Conservation (phyloP, 257 asterid genomes). For the Lycium barbarum region DNA sequence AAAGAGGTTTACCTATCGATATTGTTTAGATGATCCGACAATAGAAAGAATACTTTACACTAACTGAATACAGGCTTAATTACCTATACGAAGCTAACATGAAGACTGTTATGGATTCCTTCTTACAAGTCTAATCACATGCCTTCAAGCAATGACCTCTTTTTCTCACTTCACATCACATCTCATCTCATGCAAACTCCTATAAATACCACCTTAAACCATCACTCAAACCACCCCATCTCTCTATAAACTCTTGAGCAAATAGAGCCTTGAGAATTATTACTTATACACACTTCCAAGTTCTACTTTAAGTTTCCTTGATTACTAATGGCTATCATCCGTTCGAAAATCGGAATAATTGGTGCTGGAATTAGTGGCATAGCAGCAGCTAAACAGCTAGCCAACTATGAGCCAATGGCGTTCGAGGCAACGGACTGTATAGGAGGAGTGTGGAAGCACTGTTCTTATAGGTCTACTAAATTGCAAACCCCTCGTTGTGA, state of each 20-base stretch:
- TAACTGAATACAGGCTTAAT: neutral
- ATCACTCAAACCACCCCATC: slow-evolving; percentile 33
- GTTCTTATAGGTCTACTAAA: slow-evolving; percentile 69
- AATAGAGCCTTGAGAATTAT: neutral
- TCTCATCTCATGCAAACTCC: slow-evolving; percentile 53
- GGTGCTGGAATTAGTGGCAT: slow-evolving; percentile 89
- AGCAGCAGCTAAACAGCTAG: slow-evolving; percentile 80
- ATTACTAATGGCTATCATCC: slow-evolving; percentile 37
- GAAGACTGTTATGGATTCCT: neutral
- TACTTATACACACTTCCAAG: neutral
- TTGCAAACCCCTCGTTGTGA: slow-evolving; percentile 91
- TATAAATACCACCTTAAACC: slow-evolving; percentile 48
- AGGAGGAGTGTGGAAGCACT: slow-evolving; percentile 93
- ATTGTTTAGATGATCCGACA: neutral
- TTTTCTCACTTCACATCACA: slow-evolving; percentile 12
- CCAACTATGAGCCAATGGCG: slow-evolving; percentile 62
- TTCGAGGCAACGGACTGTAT: slow-evolving; percentile 76
- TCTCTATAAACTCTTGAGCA: slow-evolving; percentile 10
- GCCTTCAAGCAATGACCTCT: slow-evolving; percentile 38
- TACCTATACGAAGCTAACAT: neutral
- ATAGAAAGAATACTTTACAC: no score
- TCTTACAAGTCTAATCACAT: slow-evolving; percentile 50
- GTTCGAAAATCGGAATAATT: slow-evolving; percentile 63
- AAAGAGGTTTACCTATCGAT: neutral
- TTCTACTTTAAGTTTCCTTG: neutral